Percentiles rank a stretch among this genome's conserved stretches.
Conservation (phyloP, 768 basidiomycete genomes). For the Macrolepiota dolichaula region DNA sequence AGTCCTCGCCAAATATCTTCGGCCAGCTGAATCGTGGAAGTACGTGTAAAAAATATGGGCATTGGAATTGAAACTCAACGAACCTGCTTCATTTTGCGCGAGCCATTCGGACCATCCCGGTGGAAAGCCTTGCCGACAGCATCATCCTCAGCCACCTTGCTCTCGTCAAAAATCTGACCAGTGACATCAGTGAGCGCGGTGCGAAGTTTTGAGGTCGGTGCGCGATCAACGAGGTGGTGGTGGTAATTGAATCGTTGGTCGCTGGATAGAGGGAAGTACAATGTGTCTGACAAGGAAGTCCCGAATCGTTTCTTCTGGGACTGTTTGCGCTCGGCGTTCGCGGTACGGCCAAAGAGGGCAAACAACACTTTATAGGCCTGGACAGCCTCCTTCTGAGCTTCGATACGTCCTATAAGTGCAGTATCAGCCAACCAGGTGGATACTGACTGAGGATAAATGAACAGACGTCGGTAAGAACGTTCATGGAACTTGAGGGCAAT, state of each 20-base stretch:
- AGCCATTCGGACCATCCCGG: constrained; percentile 3
- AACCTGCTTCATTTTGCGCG: not conserved
- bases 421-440: not conserved
- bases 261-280: not conserved
- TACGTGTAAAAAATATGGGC: not conserved
- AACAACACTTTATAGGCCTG: not conserved
- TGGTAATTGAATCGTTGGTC: not conserved
- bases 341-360: not conserved
- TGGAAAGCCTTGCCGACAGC: constrained; percentile 1
- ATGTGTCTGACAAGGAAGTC: not conserved
- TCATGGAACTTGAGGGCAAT: constrained; percentile 8
- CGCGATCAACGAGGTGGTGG: not conserved
- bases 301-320: not conserved
- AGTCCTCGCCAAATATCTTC: not conserved
- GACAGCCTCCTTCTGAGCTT: constrained; percentile 2
- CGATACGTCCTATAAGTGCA: not conserved
- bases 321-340: not conserved
- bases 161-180: constrained; percentile 1
- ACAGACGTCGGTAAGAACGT: constrained; percentile 4
- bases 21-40: not conserved
- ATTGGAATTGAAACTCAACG: not conserved
- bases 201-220: not conserved
- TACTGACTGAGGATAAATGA: not conserved
- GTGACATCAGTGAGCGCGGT: constrained; percentile 6
- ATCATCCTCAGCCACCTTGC: not conserved